These are phyloP conservation scores for Macrolepiota fuliginosa DNA, from an alignment of 768 basidiomycete genomes.

Conservation along the genomic window DNA sequence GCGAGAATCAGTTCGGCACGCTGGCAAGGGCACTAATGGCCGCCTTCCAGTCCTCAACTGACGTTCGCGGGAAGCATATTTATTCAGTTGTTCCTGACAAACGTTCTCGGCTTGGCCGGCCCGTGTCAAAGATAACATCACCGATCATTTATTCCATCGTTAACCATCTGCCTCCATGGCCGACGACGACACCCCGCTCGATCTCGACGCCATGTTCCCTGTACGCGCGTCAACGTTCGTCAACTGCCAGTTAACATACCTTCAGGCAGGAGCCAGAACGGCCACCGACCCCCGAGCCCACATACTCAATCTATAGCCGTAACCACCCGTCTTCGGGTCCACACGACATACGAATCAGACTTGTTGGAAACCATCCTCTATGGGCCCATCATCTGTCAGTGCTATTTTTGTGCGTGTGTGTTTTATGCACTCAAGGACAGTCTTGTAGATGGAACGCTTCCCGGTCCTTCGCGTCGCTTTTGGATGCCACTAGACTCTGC, in stretches of 20 bases:
- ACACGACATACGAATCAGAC: slow-evolving; percentile 50
- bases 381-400: slow-evolving; percentile 80
- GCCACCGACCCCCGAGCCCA: slow-evolving; percentile 67
- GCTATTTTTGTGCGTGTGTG: not conserved
- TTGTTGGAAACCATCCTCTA: slow-evolving; percentile 78
- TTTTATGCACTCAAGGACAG: not conserved
- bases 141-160: not conserved
- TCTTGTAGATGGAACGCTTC: slow-evolving; percentile 76
- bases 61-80: not conserved
- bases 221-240: slow-evolving; percentile 26
- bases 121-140: not conserved
- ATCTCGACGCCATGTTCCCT: slow-evolving; percentile 48
- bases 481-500: slow-evolving; percentile 53
- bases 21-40: too few species aligned
- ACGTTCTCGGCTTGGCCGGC: not conserved
- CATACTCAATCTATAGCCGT: slow-evolving; percentile 47
- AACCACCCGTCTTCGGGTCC: slow-evolving; percentile 18
- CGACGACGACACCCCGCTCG: slow-evolving; percentile 30
- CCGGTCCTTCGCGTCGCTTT: slow-evolving; percentile 64
- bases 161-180: slow-evolving; percentile 8
- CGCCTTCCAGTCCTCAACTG: too few species aligned
- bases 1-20: too few species aligned
- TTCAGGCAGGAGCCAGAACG: slow-evolving; percentile 56
- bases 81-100: not conserved
- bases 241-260: not conserved